A percentile compares a stretch with the other conserved stretches of the same genome.
Conservation (phyloP, 2,329 filamentous ascomycete species). For the Didymella pomorum region DNA sequence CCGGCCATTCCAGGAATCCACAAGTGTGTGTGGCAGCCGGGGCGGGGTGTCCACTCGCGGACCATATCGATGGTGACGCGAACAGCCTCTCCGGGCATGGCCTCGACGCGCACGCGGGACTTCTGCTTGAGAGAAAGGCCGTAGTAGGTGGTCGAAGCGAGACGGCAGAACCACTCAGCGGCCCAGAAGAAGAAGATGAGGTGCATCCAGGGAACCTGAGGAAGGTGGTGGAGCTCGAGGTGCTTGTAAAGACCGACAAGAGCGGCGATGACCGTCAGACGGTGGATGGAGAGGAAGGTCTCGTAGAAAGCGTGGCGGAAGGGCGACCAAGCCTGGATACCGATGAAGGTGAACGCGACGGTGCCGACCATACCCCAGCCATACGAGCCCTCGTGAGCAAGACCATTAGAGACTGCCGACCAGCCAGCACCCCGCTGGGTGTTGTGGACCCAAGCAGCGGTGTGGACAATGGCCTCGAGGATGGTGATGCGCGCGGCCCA, state of each 20-base stretch:
- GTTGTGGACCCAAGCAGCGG: conserved; percentile 76
- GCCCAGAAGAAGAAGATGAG: conserved; percentile 80
- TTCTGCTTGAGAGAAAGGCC: conserved; percentile 61
- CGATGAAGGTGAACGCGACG: conserved; percentile 69
- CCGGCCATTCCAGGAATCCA: conserved; percentile 62
- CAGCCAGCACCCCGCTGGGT: conserved; percentile 67
- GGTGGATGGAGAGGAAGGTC: conserved; percentile 89
- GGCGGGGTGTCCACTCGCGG: conserved; percentile 60
- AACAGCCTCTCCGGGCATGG: conserved; percentile 67
- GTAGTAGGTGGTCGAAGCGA: conserved; percentile 60
- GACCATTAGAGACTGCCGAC: conserved; percentile 62
- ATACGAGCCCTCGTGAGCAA: conserved; percentile 70
- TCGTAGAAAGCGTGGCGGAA: conserved; percentile 96
- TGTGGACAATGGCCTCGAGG: conserved; percentile 74
- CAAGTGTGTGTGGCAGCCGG: conserved; percentile 67
- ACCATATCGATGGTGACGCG: conserved; percentile 68
- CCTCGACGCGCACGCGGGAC: conserved; percentile 64
- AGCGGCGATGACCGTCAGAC: conserved; percentile 72
- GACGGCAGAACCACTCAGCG: conserved; percentile 65
- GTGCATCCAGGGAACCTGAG: conserved; percentile 78
- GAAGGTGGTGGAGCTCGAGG: conserved; percentile 70
- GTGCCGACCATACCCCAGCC: conserved; percentile 67
- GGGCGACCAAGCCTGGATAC: conserved; percentile 76
- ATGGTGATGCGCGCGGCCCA: conserved; percentile 82
- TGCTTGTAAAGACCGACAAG: conserved; percentile 82